Base-by-base conservation (phyloP, 371 early-diverging fungal genomes). In the Mortierella sp. region DNA sequence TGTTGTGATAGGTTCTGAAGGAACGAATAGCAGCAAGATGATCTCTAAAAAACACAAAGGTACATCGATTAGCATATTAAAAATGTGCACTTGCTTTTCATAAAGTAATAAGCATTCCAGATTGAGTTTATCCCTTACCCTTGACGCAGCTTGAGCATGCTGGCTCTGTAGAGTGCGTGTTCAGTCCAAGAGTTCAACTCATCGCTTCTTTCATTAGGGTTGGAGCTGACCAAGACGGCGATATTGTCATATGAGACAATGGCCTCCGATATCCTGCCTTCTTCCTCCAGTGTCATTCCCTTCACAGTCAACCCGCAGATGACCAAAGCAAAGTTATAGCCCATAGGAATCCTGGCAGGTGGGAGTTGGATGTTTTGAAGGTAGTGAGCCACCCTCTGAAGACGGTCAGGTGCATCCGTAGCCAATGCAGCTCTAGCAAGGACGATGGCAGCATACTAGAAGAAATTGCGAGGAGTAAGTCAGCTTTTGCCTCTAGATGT, bases 101-200 rank as follows among this genome's bases (percentile, higher is more conserved):
- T 55, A 18, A 55, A 14, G 16, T 16, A 45, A 16, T 12, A 12
- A 45, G 45, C 45, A 5, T 45, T 12, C 12, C 24, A 18, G 10
- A 28, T 10, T 9, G 18, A 28, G 22, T 51, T 37, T 26, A 22
- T 55, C 30, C 68, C 73, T 73, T 89, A 89, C 90, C 86, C 84
- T 49, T 87, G 75, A 54, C 84, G 73, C 62, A 91, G 69, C 52
- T 88, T 85, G 45, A 92, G 72, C 68, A 93, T 79, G 8, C 89
- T 81, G 0, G 88, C 89, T 43, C 93, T 88, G 71, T 93, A 94
- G 66, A 94, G 84, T 8, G 92, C 90, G 57, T 90, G 89, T 69
- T 94, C 93, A 6, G 88, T 83, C 93, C 94, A 93, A 57, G 90
- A 88, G 30, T 85, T 75, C 51, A 91, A 73, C 62, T 90, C 87